These are phyloP conservation scores for Quercus mongolica DNA, from an alignment of 306 rosid genomes.

Conservation along the genomic window DNA sequence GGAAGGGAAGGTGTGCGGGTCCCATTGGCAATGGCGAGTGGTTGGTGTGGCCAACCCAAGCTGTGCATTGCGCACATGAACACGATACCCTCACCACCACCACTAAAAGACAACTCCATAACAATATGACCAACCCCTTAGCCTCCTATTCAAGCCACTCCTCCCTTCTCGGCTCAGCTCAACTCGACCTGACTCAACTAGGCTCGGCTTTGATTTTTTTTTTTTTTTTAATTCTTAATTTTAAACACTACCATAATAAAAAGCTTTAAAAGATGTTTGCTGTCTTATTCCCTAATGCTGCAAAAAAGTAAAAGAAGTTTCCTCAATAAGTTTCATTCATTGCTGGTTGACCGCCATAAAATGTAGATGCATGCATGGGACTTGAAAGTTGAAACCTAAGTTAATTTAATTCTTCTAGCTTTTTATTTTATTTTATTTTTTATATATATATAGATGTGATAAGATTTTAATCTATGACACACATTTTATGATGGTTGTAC, in stretches of 20 bases:
- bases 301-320: slow-evolving; percentile 20
- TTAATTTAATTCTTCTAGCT: too few relatives aligned
- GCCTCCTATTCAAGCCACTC: neutral
- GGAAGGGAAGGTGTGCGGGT: slow-evolving; percentile 31
- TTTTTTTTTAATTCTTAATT: neutral
- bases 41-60: slow-evolving; percentile 12
- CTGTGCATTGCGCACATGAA: neutral
- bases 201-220: slow-evolving; percentile 17
- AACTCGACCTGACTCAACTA: neutral
- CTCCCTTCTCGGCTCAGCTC: neutral
- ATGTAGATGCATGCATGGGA: neutral
- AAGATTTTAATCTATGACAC: too few relatives aligned
- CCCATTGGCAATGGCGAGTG: neutral
- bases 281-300: slow-evolving; percentile 23
- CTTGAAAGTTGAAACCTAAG: too few relatives aligned
- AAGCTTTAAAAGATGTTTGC: slow-evolving; percentile 19
- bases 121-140: neutral
- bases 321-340: neutral
- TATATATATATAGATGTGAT: too few relatives aligned
- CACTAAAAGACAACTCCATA: too few relatives aligned
- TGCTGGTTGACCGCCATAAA: neutral
- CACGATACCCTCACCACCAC: neutral
- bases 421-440: too few relatives aligned
- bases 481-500: too few relatives aligned
- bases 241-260: neutral